Percentiles rank a stretch among this genome's conserved stretches.
Conservation (phyloP, 2,329 filamentous ascomycete genomes). For the Tolypocladium tropicale region DNA sequence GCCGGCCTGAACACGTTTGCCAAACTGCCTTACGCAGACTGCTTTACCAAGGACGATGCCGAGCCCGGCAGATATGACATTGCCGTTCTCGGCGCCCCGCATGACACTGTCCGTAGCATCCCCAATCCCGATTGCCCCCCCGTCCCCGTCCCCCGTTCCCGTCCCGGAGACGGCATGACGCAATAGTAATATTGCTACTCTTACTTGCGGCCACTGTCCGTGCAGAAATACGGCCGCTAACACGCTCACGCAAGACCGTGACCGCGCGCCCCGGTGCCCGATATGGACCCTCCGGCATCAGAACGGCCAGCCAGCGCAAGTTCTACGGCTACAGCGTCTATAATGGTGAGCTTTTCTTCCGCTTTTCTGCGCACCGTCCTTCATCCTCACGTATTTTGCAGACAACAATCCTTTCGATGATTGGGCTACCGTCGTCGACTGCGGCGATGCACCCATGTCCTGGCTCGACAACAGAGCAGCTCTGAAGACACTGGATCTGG, state of each 20-base stretch:
- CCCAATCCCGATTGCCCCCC: too few relatives aligned
- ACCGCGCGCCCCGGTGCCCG: slow-evolving; percentile 31
- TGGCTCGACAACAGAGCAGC: slow-evolving; percentile 12
- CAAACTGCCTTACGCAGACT: slow-evolving; percentile 13
- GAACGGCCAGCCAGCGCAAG: slow-evolving; percentile 62
- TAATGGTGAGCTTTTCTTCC: slow-evolving; percentile 1
- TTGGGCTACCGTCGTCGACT: slow-evolving; percentile 72
- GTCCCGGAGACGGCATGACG: neutral
- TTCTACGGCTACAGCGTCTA: slow-evolving; percentile 11
- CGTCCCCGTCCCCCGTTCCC: neutral
- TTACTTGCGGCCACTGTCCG: neutral
- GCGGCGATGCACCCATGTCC: slow-evolving; percentile 47
- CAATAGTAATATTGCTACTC: neutral
- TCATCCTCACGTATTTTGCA: neutral
- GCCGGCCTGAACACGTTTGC: slow-evolving; percentile 11
- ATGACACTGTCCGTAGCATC: slow-evolving; percentile 14
- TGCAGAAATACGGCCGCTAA: neutral
- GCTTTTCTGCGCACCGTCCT: neutral
- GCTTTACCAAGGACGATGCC: slow-evolving; percentile 10
- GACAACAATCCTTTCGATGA: slow-evolving; percentile 9
- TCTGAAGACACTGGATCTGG: slow-evolving; percentile 11
- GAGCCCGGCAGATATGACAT: slow-evolving; percentile 12
- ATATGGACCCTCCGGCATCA: slow-evolving; percentile 75
- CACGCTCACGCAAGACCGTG: slow-evolving; percentile 5
- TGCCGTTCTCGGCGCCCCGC: slow-evolving; percentile 17